Percentiles rank a stretch among this genome's conserved stretches.
phyloP scores from a whole-genome alignment of 2,329 filamentous ascomycete genomes.

The Xylaria polymorpha region DNA sequence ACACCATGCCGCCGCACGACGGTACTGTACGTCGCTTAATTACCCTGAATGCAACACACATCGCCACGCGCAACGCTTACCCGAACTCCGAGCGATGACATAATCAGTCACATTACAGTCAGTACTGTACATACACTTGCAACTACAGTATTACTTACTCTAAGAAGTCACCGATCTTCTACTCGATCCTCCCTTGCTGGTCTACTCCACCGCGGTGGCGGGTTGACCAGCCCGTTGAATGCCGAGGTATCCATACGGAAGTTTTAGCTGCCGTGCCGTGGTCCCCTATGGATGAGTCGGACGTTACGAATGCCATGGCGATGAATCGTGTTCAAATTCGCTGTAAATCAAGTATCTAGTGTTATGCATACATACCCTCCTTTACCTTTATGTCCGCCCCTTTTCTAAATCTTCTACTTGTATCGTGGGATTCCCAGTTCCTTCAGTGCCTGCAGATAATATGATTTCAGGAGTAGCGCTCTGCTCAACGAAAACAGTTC shows the following conservation, averaged over 20 bases:
- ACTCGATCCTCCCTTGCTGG: no score
- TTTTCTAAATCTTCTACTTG: constrained; percentile 45
- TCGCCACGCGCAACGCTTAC: constrained; percentile 22
- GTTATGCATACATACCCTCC: neutral
- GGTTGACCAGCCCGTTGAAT: neutral
- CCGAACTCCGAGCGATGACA: constrained; percentile 23
- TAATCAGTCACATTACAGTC: neutral
- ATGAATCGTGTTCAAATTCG: constrained; percentile 14
- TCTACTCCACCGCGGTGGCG: neutral
- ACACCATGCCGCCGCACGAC: neutral
- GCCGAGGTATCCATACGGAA: neutral
- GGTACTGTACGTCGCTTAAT: neutral
- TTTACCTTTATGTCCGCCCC: constrained; percentile 35
- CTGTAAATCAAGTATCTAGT: constrained; percentile 10
- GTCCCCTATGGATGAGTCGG: no score
- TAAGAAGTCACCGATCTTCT: neutral
- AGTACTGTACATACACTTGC: neutral
- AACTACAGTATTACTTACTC: neutral
- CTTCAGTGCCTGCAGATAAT: constrained; percentile 38
- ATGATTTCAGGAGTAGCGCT: constrained; percentile 44
- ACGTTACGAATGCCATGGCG: neutral
- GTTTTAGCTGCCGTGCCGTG: no score
- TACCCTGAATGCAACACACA: neutral
- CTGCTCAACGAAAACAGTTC: neutral
- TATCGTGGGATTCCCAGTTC: constrained; percentile 40